Evolutionary conservation across 768 basidiomycete species (phyloP).

Genomic region (Rhodosporidiobolus odoratus): DNA sequence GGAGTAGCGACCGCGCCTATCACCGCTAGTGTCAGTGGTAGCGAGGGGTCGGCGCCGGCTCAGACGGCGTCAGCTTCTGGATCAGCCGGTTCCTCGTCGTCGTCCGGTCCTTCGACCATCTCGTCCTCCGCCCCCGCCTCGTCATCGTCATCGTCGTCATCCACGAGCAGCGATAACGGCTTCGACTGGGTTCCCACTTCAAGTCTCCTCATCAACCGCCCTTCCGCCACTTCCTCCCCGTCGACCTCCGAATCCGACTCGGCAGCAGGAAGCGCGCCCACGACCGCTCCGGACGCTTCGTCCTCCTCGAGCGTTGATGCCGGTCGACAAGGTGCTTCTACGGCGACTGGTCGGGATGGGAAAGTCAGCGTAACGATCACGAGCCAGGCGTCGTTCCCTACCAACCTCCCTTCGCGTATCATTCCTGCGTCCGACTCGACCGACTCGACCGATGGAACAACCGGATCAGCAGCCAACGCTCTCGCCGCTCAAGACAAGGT

Average conservation of each 20-base stretch:
- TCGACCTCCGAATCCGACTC: not conserved
- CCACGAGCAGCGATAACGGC: slow-evolving; percentile 4
- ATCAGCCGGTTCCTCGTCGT: not conserved
- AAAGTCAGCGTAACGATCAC: slow-evolving; percentile 35
- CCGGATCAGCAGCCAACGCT: slow-evolving; percentile 8
- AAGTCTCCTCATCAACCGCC: slow-evolving; percentile 33
- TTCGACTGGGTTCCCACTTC: slow-evolving; percentile 41
- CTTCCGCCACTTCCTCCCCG: slow-evolving; percentile 16
- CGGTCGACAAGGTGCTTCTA: slow-evolving; percentile 3
- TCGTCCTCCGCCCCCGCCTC: not conserved
- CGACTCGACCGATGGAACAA: not conserved
- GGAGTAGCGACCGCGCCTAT: not conserved
- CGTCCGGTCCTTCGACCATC: not conserved
- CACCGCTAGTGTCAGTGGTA: too few relatives aligned
- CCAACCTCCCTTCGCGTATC: slow-evolving; percentile 41
- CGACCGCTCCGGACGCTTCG: slow-evolving; percentile 1
- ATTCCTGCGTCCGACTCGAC: slow-evolving; percentile 31
- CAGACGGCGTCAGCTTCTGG: too few relatives aligned
- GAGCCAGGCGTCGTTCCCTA: slow-evolving; percentile 39
- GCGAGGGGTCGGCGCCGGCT: too few relatives aligned
- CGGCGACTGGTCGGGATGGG: slow-evolving; percentile 20
- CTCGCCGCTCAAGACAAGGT: slow-evolving; percentile 20
- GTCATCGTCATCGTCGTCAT: not conserved
- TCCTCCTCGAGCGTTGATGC: not conserved
- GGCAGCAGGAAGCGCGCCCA: slow-evolving; percentile 8